Evolutionary conservation across 192 early-diverging fungal species (phyloP).

Genomic region (Obelidium mucronatum): DNA sequence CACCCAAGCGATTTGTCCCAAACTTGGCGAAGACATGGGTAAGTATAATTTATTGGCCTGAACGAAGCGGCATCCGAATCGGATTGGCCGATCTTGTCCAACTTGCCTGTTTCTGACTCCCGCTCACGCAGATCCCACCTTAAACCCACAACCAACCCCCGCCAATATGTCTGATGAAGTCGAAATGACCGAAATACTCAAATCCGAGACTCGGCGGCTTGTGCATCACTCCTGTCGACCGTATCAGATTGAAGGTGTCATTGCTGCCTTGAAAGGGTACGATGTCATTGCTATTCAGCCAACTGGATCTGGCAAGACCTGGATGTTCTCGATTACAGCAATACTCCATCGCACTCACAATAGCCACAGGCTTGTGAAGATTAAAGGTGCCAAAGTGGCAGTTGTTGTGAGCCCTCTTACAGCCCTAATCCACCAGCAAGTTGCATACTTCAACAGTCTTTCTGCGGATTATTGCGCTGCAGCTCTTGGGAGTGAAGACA

Average conservation of each 20-base stretch:
- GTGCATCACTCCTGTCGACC: neutral
- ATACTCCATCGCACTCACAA: neutral
- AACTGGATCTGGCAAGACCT: neutral
- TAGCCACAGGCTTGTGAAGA: neutral
- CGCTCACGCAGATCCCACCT: neutral
- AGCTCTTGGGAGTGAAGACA: neutral
- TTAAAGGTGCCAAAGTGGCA: neutral
- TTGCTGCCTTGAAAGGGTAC: neutral
- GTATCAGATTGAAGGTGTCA: neutral
- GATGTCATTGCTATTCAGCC: neutral
- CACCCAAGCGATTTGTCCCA: neutral
- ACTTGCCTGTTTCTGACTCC: neutral
- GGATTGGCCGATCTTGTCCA: neutral
- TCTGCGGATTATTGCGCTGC: neutral
- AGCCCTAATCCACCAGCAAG: neutral
- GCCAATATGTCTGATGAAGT: neutral
- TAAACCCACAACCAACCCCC: neutral
- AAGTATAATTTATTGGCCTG: neutral
- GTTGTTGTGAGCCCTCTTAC: neutral
- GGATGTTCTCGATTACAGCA: neutral
- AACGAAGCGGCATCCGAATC: neutral
- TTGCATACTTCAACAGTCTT: neutral
- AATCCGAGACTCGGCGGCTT: neutral
- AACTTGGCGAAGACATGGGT: slow-evolving; percentile 1
- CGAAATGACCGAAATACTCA: neutral